Evolutionary conservation across 148 eudicot species (phyloP).

Genomic region (Beta vulgaris): DNA sequence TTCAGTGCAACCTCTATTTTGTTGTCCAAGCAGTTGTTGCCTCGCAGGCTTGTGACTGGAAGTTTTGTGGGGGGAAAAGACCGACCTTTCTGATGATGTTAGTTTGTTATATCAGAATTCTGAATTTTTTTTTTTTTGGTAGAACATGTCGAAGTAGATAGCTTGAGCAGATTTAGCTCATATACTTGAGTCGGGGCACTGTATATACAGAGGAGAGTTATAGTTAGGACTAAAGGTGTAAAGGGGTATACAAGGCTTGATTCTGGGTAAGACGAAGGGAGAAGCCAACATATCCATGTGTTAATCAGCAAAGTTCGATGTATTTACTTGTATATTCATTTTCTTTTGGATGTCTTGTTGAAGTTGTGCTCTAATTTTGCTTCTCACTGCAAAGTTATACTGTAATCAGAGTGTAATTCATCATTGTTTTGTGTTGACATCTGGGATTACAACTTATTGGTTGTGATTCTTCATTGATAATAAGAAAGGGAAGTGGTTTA

Average conservation of each 20-base stretch:
- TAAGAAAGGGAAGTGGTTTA: not conserved
- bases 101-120: not conserved
- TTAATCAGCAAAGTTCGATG: not conserved
- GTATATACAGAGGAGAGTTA: slow-evolving; percentile 50
- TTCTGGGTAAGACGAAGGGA: slow-evolving; percentile 2
- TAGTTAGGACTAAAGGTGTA: slow-evolving; percentile 24
- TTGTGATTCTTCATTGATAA: not conserved
- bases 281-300: slow-evolving; percentile 8
- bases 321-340: not conserved
- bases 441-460: not conserved
- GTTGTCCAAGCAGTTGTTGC: slow-evolving; percentile 16
- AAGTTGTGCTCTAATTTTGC: not conserved
- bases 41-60: slow-evolving; percentile 16
- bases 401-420: not conserved
- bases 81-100: not conserved
- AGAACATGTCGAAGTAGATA: slow-evolving; percentile 16
- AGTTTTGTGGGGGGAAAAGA: not conserved
- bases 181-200: slow-evolving; percentile 29
- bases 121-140: slow-evolving; percentile 14
- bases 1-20: not conserved
- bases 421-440: not conserved
- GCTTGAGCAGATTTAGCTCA: slow-evolving; percentile 12
- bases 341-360: not conserved
- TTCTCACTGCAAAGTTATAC: not conserved
- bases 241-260: slow-evolving; percentile 38